A percentile compares a stretch with the other conserved stretches of the same genome.
phyloP scores from a whole-genome alignment of 1,284 basidiomycete species.

The Rhodotorula sp. region DNA sequence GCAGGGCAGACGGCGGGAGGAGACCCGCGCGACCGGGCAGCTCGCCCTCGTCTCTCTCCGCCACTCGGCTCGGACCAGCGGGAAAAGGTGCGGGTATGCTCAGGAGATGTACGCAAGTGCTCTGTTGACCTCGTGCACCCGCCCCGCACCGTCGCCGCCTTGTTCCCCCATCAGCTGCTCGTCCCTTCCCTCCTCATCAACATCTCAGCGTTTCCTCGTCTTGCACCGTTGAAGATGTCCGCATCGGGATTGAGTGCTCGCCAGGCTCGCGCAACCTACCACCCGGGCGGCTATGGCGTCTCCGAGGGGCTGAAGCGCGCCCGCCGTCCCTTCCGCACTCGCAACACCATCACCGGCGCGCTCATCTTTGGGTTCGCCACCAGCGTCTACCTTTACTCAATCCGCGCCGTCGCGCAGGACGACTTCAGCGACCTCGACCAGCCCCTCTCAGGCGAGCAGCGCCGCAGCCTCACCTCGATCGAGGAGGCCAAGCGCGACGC shows the following conservation, averaged over 20 bases:
- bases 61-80: not conserved
- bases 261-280: slow-evolving; percentile 29
- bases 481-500: slow-evolving; percentile 35
- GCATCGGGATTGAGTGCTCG: not conserved
- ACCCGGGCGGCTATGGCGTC: slow-evolving; percentile 55
- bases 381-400: slow-evolving; percentile 90
- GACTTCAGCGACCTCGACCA: slow-evolving; percentile 60
- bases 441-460: slow-evolving; percentile 23
- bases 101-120: fast-evolving
- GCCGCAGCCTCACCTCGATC: slow-evolving; percentile 21
- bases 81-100: not conserved
- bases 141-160: not conserved
- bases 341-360: slow-evolving; percentile 77
- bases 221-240: not conserved
- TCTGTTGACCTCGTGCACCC: not conserved
- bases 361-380: slow-evolving; percentile 72
- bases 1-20: not conserved
- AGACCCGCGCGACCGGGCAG: not conserved
- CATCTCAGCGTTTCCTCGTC: not conserved
- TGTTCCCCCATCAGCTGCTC: no score
- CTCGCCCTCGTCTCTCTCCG: not conserved
- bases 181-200: not conserved
- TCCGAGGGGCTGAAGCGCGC: slow-evolving; percentile 84
- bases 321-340: slow-evolving; percentile 74
- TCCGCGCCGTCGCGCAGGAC: slow-evolving; percentile 89